Evolutionary conservation across 2,329 filamentous ascomycete species (phyloP), one percentile per base, ranked within the genome.

Genomic region (Grosmannia penicillata): DNA sequence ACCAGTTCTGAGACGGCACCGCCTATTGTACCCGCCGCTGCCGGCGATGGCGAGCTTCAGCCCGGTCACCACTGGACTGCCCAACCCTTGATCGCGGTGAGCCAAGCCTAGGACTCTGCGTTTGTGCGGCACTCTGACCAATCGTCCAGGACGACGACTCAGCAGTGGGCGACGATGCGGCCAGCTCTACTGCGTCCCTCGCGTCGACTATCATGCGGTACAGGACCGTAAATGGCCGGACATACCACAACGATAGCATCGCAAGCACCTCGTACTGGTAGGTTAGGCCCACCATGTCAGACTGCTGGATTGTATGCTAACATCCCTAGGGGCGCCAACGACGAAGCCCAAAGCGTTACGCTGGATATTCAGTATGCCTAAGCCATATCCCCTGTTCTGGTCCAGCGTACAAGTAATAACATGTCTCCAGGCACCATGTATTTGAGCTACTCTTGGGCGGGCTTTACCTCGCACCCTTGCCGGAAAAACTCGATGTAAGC

Each of bases 241-340:
- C 31, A 1, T 33, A 33, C 21, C 31, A 33, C 9, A 33, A 14
- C 14, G 31, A 33, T 22, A 17, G 33, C 24, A 25, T 7, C 14
- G n/a, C 13, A 25, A 18, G 11, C 15, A 34, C 17, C 23, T 41
- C 49, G 28, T 26, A 34, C 23, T 34, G 33, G 33, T 17, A 26
- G 4, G 15, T 17, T 14, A 13, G 6, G n/a, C 6, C 9, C 8
- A 13, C 3, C 18, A 6, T 18, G 14, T 18, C 11, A 25, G 7
- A 25, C 7, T 25, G 24, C 24, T 25, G 24, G n/a, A n/a, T n/a
- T n/a, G 10, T 26, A 8, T 18, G 9, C n/a, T 34, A 11, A 34
- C 23, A 26, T 17, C 7, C 3, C 4, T 4, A 34, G 33, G 33
- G 33, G 33, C 8, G 22, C 33, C 9, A 34, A 34, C 23, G 33